Conservation (phyloP, 2,329 filamentous ascomycete species). For the Beauveria asiatica region DNA sequence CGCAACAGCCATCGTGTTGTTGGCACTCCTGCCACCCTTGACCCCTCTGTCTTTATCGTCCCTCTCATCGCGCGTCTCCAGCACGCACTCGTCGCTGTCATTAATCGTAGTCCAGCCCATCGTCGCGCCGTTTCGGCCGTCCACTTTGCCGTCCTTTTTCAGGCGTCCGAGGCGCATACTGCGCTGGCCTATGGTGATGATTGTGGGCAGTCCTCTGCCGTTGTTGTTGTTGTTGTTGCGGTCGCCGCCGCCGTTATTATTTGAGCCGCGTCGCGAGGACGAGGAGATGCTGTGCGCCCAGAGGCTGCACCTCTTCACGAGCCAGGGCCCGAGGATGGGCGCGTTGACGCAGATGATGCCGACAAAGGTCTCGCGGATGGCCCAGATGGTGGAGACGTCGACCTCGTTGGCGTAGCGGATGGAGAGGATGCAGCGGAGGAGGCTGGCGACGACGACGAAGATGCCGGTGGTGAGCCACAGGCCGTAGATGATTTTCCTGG, state of each 20-base stretch:
- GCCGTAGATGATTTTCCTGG: constrained; percentile 17
- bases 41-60: not conserved
- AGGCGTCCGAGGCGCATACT: constrained; percentile 14
- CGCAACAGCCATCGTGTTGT: not conserved
- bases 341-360: constrained; percentile 18
- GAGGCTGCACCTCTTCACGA: constrained; percentile 14
- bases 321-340: constrained; percentile 19
- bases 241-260: not conserved
- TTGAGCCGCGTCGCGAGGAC: constrained; percentile 5
- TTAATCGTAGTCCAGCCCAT: constrained; percentile 18
- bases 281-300: constrained; percentile 10
- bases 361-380: constrained; percentile 20
- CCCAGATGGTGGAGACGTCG: constrained; percentile 19
- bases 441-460: constrained; percentile 19
- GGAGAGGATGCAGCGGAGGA: constrained; percentile 18
- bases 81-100: constrained; percentile 16
- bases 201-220: constrained; percentile 6
- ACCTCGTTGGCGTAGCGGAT: constrained; percentile 15
- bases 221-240: no score
- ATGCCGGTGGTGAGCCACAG: constrained; percentile 19
- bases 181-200: constrained; percentile 17
- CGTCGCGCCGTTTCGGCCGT: not conserved
- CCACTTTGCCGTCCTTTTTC: constrained; percentile 12
- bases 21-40: not conserved
- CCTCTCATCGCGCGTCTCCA: constrained; percentile 2